These are phyloP conservation scores for Penicillium sp. DNA, from an alignment of 2,329 filamentous ascomycete genomes.

Conservation along the genomic window DNA sequence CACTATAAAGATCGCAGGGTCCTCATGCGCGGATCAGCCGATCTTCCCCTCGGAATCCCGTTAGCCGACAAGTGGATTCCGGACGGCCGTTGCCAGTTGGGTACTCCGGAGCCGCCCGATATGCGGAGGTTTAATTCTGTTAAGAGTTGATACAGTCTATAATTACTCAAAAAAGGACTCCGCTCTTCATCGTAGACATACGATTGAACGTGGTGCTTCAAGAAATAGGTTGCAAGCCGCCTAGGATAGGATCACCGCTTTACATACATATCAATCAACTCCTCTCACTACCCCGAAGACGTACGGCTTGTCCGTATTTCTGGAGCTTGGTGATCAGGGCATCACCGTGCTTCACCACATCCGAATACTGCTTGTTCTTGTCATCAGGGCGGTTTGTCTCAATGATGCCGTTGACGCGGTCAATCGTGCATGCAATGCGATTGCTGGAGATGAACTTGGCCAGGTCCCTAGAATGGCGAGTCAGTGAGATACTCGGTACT, in stretches of 20 bases:
- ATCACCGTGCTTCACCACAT: conserved; percentile 95
- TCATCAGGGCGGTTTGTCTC: conserved; percentile 97
- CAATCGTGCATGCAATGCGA: conserved; percentile 93
- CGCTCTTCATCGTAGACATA: background rate
- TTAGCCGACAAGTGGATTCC: conserved; percentile 13
- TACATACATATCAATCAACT: conserved; percentile 49
- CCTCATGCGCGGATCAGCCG: background rate
- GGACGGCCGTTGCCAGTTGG: background rate
- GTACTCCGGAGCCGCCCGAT: conserved; percentile 16
- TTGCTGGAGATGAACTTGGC: conserved; percentile 95
- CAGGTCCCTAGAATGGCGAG: conserved; percentile 62
- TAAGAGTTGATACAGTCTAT: background rate
- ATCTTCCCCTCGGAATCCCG: conserved; percentile 16
- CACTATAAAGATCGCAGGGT: background rate
- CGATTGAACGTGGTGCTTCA: background rate
- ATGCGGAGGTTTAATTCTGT: conserved; percentile 6
- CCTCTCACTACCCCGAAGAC: conserved; percentile 89
- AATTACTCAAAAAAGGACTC: background rate
- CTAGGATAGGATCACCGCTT: conserved; percentile 7
- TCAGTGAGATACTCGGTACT: background rate
- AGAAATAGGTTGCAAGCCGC: conserved; percentile 1
- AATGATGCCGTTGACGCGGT: conserved; percentile 93
- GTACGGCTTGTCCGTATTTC: conserved; percentile 96
- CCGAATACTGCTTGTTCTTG: conserved; percentile 99
- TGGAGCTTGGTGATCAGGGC: conserved; percentile 98